Evolutionary conservation across 495 filamentous ascomycete genomes (phyloP), one percentile per base, ranked within the genome.

Genomic region (Penicillium cataractarum): DNA sequence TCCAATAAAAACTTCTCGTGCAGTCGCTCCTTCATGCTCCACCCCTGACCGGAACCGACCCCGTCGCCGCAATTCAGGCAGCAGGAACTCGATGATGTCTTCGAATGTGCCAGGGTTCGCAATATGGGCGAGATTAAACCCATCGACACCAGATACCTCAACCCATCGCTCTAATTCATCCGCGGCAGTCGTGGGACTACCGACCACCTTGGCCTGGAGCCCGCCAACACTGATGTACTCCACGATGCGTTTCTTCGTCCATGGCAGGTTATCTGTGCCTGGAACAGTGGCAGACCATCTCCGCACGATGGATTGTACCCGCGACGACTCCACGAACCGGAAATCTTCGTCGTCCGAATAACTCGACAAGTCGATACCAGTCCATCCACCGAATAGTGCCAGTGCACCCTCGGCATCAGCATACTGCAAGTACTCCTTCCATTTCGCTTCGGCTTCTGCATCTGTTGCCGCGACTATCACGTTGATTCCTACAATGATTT

Each of bases 131-230:
- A 88, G 63, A 56, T 87, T 89, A 60, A 88, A 89, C 9, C 86
- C 86, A 70, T 90, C 86, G 7, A 89, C 74, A 70, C 85, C 86
- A 0, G 78, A 84, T 50, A 88, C 80, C n/a, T 77, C 65, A 6
- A 86, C 74, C 87, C 86, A 89, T 27, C 77, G 76, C 73, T 87
- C 84, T 73, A 90, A 62, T 59, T 85, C 81, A 67, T 89, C 84
- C 0, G 86, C 86, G 19, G 89, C 83, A 2, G 80, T 83, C 67
- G 78, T 64, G 5, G 82, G 75, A n/a, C 82, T 87, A 0, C 86
- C 86, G 15, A 87, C 78, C 3, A 78, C 72, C 19, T 83, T 82
- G 0, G 80, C 77, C 1, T 84, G 84, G 52, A 76, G 74, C 1
- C 86, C 86, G 2, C 88, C 87, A 13, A 89, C 70, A 46, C 76